A percentile compares a stretch with the other conserved stretches of the same genome.
phyloP scores from a whole-genome alignment of 495 filamentous ascomycete genomes.

The Darksidea phi region DNA sequence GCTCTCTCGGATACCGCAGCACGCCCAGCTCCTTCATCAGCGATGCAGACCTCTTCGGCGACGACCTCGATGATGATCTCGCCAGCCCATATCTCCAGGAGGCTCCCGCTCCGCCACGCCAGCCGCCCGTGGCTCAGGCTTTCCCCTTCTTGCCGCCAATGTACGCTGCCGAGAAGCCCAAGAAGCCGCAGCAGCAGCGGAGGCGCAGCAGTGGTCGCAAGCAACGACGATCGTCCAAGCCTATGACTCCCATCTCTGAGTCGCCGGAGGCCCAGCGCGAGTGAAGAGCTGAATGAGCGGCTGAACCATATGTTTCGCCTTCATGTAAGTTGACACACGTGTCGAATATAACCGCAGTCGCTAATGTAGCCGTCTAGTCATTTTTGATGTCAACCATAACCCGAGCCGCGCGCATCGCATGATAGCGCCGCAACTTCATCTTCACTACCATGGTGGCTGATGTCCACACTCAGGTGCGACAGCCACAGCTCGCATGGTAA shows the following conservation, averaged over 20 bases:
- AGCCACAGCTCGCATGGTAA: conserved; percentile 4
- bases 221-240: conserved; percentile 37
- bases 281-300: conserved; percentile 18
- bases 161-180: conserved; percentile 38
- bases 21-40: conserved; percentile 41
- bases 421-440: conserved; percentile 19
- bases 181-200: conserved; percentile 33
- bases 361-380: conserved; percentile 22
- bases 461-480: conserved; percentile 7
- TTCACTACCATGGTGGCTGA: conserved; percentile 16
- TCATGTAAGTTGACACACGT: conserved; percentile 32
- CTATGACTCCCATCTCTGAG: conserved; percentile 40
- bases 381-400: conserved; percentile 17
- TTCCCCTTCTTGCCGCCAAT: conserved; percentile 42
- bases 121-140: conserved; percentile 32
- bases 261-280: conserved; percentile 31
- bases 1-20: conserved; percentile 31
- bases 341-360: conserved; percentile 9
- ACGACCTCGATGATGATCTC: conserved; percentile 32
- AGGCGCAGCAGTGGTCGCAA: conserved; percentile 37
- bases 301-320: conserved; percentile 1
- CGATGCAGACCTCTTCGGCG: conserved; percentile 45
- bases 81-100: conserved; percentile 36
- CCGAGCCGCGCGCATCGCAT: conserved; percentile 21
- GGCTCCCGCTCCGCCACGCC: conserved; percentile 42